Conservation (phyloP, 495 filamentous ascomycete species). For the Neohortaea acidophila region DNA sequence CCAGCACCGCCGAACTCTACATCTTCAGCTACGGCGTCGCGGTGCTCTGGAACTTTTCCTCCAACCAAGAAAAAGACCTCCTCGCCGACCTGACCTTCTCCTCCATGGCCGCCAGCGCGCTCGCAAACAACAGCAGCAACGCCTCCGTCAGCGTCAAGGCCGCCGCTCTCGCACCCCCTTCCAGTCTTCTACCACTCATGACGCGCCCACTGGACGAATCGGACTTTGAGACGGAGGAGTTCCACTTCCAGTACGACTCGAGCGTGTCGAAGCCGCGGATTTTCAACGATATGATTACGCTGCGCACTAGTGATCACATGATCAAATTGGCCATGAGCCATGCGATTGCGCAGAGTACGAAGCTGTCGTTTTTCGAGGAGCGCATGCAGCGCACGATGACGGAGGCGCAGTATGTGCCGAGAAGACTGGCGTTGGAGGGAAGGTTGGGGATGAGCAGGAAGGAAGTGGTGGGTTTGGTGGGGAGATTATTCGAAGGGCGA, state of each 20-base stretch:
- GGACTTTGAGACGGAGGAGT: slow-evolving; percentile 96
- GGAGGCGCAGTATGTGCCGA: slow-evolving; percentile 81
- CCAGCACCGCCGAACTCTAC: slow-evolving; percentile 86
- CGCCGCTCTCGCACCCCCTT: slow-evolving; percentile 28
- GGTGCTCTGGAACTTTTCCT: slow-evolving; percentile 97
- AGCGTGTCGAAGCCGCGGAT: slow-evolving; percentile 73
- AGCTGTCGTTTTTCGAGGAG: slow-evolving; percentile 92
- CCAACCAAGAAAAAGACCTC: slow-evolving; percentile 89
- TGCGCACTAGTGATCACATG: slow-evolving; percentile 93
- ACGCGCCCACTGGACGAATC: slow-evolving; percentile 59
- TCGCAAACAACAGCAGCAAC: slow-evolving; percentile 4
- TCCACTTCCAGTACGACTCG: slow-evolving; percentile 92
- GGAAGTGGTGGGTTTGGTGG: slow-evolving; percentile 83
- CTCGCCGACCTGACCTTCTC: slow-evolving; percentile 92
- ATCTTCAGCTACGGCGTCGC: slow-evolving; percentile 95
- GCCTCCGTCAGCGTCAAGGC: slow-evolving; percentile 6
- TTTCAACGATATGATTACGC: slow-evolving; percentile 98
- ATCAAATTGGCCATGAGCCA: slow-evolving; percentile 95
- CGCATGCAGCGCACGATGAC: slow-evolving; percentile 89
- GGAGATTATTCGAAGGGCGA: slow-evolving; percentile 76
- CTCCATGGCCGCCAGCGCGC: slow-evolving; percentile 29
- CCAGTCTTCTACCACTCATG: slow-evolving; percentile 39
- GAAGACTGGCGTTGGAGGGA: slow-evolving; percentile 73
- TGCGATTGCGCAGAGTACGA: slow-evolving; percentile 94
- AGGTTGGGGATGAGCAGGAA: slow-evolving; percentile 80